phyloP scores from a whole-genome alignment of 306 rosid genomes.

The Casuarina cunninghamiana region DNA sequence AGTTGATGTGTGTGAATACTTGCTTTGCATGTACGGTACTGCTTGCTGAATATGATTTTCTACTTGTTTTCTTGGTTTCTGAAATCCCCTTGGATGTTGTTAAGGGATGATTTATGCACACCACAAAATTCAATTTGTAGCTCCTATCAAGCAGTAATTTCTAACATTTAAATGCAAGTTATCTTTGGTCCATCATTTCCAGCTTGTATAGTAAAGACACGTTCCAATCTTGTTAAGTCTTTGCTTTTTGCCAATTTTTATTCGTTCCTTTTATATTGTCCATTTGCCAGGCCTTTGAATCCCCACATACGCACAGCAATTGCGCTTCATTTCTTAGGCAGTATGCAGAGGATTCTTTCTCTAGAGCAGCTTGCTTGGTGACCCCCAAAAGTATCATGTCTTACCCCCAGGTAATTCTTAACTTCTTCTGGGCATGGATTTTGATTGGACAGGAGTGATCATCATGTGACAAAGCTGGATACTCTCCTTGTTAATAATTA shows the following conservation, averaged over 20 bases:
- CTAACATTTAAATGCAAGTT: background rate
- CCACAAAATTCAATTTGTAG: background rate
- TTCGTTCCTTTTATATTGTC: conserved; percentile 18
- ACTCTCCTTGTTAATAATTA: background rate
- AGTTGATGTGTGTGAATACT: conserved; percentile 23
- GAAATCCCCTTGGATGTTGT: background rate
- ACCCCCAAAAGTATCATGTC: conserved; percentile 80
- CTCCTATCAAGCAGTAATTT: background rate
- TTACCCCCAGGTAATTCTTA: conserved; percentile 84
- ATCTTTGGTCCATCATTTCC: conserved; percentile 11
- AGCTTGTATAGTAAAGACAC: conserved; percentile 3
- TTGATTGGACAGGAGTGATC: background rate
- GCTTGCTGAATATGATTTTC: conserved; percentile 8
- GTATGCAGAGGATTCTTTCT: conserved; percentile 90
- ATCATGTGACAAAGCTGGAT: conserved; percentile 7
- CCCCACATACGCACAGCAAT: conserved; percentile 80
- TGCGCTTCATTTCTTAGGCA: conserved; percentile 86
- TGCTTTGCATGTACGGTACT: background rate
- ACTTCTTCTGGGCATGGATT: background rate
- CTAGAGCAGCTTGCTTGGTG: conserved; percentile 90
- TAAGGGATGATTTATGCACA: background rate
- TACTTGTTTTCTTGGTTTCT: background rate
- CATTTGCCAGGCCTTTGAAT: conserved; percentile 82
- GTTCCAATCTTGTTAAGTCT: conserved; percentile 11
- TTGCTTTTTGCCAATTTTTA: conserved; percentile 14